Percentiles rank a stretch among this genome's conserved stretches.
These are phyloP conservation scores for Neofusicoccum umdonicola DNA, from an alignment of 2,329 filamentous ascomycete species.

Conservation along the genomic window DNA sequence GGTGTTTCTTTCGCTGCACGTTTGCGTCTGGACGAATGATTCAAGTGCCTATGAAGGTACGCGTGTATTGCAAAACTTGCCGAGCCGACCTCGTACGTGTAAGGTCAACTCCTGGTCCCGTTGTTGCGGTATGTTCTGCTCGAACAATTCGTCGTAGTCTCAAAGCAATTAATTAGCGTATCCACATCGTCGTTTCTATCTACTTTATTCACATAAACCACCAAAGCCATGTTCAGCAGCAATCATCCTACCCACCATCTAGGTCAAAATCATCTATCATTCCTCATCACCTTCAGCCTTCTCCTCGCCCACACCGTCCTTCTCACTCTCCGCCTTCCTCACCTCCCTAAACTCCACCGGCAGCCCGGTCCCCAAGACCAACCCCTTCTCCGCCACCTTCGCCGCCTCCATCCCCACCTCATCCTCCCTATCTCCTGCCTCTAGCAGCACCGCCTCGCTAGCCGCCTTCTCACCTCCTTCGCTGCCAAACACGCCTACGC, in stretches of 20 bases:
- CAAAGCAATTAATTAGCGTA: background rate
- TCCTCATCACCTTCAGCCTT: background rate
- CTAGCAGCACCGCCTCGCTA: constrained; percentile 6
- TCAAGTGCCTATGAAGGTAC: too few relatives aligned
- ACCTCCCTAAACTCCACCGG: background rate
- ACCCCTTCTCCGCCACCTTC: background rate
- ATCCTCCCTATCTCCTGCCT: constrained; percentile 6
- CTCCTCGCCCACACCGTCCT: background rate
- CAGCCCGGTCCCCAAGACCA: background rate
- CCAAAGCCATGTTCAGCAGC: background rate
- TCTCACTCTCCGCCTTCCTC: background rate
- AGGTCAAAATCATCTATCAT: background rate
- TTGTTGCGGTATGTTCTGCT: too few relatives aligned
- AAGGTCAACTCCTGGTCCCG: background rate
- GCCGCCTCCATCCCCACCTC: background rate
- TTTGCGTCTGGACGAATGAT: too few relatives aligned
- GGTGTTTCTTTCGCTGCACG: too few relatives aligned
- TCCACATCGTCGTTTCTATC: too few relatives aligned
- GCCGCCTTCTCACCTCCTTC: background rate
- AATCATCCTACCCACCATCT: background rate
- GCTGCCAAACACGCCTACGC: constrained; percentile 8
- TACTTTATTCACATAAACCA: background rate
- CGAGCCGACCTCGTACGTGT: background rate
- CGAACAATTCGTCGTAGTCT: too few relatives aligned
- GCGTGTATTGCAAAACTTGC: too few relatives aligned